Evolutionary conservation across 352 stramenopile species (phyloP).

Genomic region (Globisporangium megalacanthum): DNA sequence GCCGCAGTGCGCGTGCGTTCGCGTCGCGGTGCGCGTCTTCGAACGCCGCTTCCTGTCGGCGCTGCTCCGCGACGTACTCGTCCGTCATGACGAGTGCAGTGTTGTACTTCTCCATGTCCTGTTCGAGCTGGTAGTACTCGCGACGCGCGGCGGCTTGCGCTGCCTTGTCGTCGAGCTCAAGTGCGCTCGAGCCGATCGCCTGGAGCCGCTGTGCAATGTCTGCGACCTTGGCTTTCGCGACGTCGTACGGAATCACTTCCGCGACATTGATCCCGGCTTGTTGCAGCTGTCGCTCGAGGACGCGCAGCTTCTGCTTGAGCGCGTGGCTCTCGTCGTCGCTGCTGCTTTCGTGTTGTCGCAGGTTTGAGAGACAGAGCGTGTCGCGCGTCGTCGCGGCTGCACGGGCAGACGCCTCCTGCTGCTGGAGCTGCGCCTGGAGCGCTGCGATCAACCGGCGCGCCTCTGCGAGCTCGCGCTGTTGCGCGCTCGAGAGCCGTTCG

Average conservation of each 20-base stretch:
- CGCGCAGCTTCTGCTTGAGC: constrained; percentile 57
- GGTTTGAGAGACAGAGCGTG: constrained; percentile 49
- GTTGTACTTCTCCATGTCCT: constrained; percentile 90
- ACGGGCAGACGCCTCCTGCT: constrained; percentile 47
- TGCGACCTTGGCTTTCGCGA: constrained; percentile 68
- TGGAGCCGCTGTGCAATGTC: constrained; percentile 79
- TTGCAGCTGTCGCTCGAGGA: constrained; percentile 70
- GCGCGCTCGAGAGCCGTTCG: constrained; percentile 45
- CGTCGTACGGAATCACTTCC: constrained; percentile 86
- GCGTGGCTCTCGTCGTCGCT: constrained; percentile 41
- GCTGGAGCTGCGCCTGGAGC: constrained; percentile 50
- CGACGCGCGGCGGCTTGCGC: constrained; percentile 47
- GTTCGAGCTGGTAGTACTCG: constrained; percentile 86
- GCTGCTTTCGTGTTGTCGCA: constrained; percentile 32
- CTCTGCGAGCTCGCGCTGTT: constrained; percentile 53
- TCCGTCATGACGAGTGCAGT: constrained; percentile 86
- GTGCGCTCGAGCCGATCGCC: constrained; percentile 76
- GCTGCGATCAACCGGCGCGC: constrained; percentile 46
- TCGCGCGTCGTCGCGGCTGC: constrained; percentile 46
- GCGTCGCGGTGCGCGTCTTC: constrained; percentile 43
- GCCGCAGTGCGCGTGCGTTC: constrained; percentile 51
- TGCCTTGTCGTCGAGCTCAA: constrained; percentile 41
- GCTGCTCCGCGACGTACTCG: constrained; percentile 85
- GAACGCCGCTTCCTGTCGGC: constrained; percentile 60
- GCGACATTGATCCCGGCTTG: constrained; percentile 77